Conservation (phyloP, 2,329 filamentous ascomycete genomes). For the Epichloe amarillans region DNA sequence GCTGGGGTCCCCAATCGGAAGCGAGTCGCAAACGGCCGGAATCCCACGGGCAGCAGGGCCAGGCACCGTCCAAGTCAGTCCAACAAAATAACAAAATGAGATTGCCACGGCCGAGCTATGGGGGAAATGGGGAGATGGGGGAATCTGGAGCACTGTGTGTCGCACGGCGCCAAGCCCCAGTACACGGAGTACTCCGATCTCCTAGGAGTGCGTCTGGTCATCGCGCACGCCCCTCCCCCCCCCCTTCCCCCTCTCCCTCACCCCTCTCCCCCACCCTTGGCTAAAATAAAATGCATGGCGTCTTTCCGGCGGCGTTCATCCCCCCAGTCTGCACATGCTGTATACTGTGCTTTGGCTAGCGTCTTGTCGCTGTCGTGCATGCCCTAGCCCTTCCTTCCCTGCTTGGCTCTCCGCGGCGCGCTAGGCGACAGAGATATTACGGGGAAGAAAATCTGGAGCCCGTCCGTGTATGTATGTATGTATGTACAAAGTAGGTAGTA, state of each 20-base stretch:
- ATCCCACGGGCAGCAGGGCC: background rate
- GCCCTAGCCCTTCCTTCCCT: background rate
- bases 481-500: background rate
- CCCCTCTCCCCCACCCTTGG: too few relatives aligned
- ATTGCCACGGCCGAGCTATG: background rate
- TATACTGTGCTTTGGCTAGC: too few relatives aligned
- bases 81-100: background rate
- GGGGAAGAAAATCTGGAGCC: background rate
- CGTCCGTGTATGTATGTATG: too few relatives aligned
- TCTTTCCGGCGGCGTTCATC: background rate
- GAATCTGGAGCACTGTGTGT: constrained; percentile 4
- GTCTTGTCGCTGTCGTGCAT: background rate
- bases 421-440: background rate
- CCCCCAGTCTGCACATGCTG: too few relatives aligned
- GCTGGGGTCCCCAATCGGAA: background rate
- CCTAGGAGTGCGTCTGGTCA: background rate
- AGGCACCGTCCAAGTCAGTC: background rate
- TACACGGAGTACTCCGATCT: background rate
- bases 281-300: too few relatives aligned
- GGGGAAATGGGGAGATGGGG: background rate
- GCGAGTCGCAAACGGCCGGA: background rate
- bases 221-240: background rate
- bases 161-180: constrained; percentile 5
- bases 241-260: background rate
- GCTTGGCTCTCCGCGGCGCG: background rate